Base-by-base conservation (phyloP, 2,329 filamentous ascomycete species). In the Escovopsis sp. region DNA sequence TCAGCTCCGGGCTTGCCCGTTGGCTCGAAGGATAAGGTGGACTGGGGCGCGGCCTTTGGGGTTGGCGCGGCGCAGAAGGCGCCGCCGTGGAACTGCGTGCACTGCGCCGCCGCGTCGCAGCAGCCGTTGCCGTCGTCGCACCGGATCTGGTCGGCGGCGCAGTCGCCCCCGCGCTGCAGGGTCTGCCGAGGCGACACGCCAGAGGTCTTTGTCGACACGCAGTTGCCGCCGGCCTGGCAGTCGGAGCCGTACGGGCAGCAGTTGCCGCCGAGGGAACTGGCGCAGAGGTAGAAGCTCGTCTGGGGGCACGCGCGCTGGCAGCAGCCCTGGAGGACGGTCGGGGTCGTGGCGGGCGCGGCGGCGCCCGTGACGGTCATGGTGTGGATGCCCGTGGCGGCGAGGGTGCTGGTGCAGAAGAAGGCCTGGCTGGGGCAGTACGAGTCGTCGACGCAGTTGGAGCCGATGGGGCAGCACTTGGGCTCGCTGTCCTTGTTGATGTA, bases 51-150 rank as follows among this genome's bases (percentile, higher is more conserved):
- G 2, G 55, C 55, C 3, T 60, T 59, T 3, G 58, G 54, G 37
- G 55, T 54, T 5, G 56, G 53, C 4, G 57, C 51, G 4, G 65
- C 64, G 49, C 70, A 71, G 42, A 59, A 62, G 30, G 62, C 61
- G 11, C 49, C 49, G 9, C 56, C 60, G 39, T 42, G 50, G 15
- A 65, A 49, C 6, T 58, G 49, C 3, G 64, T 67, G 50, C 72
- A 75, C 4, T 53, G 48, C 44, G 65, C 59, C 1, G 63, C 63
- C 8, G 59, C 52, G 43, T 63, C 54, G 52, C 73, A 77, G 53
- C 73, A 77, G 10, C 70, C 68, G 12, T 61, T 59, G 19, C 66
- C 68, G 5, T 67, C 56, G 6, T 57, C 48, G 51, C 70, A 75
- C 12, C 55, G 41, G 44, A 65, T 56, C 51, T 72, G 67, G 30